phyloP scores from a whole-genome alignment of 169 alveolate genomes.

The Cryptosporidium sp. region DNA sequence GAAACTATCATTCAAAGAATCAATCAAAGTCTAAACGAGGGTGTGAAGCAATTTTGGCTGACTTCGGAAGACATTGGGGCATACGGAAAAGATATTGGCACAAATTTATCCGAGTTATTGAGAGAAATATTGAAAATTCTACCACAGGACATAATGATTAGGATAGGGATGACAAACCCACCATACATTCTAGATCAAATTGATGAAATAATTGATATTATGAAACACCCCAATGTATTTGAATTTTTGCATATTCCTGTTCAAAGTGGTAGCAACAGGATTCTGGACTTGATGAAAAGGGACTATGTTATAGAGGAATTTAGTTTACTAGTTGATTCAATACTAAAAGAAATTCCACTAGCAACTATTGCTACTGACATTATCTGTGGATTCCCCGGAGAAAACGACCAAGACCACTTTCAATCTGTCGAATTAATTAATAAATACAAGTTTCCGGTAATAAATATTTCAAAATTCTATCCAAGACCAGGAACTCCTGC shows the following conservation, averaged over 20 bases:
- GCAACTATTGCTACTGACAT: constrained; percentile 97
- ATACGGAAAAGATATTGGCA: constrained; percentile 97
- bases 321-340: constrained; percentile 88
- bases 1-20: constrained; percentile 92
- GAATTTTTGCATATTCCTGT: constrained; percentile 98
- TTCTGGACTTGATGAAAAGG: constrained; percentile 95
- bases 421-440: constrained; percentile 91
- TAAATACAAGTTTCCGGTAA: constrained; percentile 93
- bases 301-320: constrained; percentile 97
- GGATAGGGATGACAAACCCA: constrained; percentile 99
- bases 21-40: constrained; percentile 90
- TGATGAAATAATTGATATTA: constrained; percentile 91
- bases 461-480: constrained; percentile 97
- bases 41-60: constrained; percentile 96
- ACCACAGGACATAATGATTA: constrained; percentile 89
- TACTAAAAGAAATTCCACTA: constrained; percentile 87
- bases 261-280: constrained; percentile 95
- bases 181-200: constrained; percentile 96
- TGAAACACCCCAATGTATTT: constrained; percentile 94
- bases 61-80: constrained; percentile 99
- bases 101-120: constrained; percentile 92
- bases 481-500: constrained; percentile 98
- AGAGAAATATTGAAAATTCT: constrained; percentile 84
- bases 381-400: constrained; percentile 99
- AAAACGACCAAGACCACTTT: constrained; percentile 92